Evolutionary conservation across 495 filamentous ascomycete genomes (phyloP), one percentile per base, ranked within the genome.

Genomic region (Penicillium longicatenatum): DNA sequence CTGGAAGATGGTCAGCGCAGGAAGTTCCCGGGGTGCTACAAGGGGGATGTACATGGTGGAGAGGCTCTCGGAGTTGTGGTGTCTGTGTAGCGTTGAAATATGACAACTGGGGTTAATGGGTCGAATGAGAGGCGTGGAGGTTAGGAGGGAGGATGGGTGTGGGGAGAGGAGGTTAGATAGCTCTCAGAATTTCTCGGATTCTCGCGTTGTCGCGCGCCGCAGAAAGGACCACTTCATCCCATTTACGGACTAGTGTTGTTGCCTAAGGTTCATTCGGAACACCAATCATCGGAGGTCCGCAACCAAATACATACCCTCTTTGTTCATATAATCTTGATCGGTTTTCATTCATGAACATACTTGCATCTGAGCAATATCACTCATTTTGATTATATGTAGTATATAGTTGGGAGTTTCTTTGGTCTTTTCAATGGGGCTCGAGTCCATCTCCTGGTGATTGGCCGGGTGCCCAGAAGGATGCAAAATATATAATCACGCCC

Each of bases 1-100:
- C 84, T 89, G 46, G 26, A 56, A 16, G 50, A 51, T 45, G 17
- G 55, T 78, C 52, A 78, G 73, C 55, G 29, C 58, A 48, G 45
- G 45, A 48, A 39, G 10, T 33, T 19, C 29, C 16, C 22, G 47
- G 41, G 37, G 52, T 31, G 41, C 43, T 50, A 44, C n/a, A 39
- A 19, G 19, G 35, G 16, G 33, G 22, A 54, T 33, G 14, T 35
- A 79, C 76, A 79, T 79, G 54, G 60, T 72, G 75, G 74, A 77
- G 72, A 55, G 64, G 64, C 62, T 65, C 44, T 44, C 16, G 9
- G 35, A 35, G 47, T 19, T 4, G 2, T 19, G 11, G 24, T 11
- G 21, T 22, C 19, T 39, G 37, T 12, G 14, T 39, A 17, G 19
- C 8, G 4, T 45, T 22, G 12, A 22, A 45, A 22, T 8, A 19